These are phyloP conservation scores for Sugiyamaella castrensis DNA, from an alignment of 1,139 yeast species.

Conservation along the genomic window DNA sequence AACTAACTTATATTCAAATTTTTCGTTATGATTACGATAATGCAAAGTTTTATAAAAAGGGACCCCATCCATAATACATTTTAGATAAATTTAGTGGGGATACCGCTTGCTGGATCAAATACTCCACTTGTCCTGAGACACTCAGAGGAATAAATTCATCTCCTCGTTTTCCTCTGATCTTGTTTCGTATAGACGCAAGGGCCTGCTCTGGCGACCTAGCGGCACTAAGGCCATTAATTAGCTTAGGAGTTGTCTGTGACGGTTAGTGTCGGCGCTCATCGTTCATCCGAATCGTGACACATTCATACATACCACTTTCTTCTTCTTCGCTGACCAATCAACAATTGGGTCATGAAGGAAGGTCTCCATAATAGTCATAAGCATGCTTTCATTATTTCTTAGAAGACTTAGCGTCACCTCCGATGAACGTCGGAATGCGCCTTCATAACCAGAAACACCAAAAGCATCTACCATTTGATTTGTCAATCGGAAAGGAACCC, in stretches of 20 bases:
- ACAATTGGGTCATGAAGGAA: conserved; percentile 89
- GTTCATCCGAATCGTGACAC: neutral
- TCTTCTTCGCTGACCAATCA: conserved; percentile 30
- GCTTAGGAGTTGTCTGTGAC: neutral
- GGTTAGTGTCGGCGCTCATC: neutral
- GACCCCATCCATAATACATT: conserved; percentile 97
- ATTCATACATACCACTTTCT: conserved; percentile 13
- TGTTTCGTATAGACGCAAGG: conserved; percentile 69
- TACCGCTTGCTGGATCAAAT: conserved; percentile 79
- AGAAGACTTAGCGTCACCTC: conserved; percentile 78
- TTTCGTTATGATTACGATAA: neutral
- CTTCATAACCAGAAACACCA: conserved; percentile 90
- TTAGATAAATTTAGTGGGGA: conserved; percentile 66
- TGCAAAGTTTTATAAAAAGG: conserved; percentile 50
- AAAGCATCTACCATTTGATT: conserved; percentile 87
- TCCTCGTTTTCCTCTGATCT: conserved; percentile 79
- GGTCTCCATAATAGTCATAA: conserved; percentile 89
- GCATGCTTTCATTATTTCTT: conserved; percentile 76
- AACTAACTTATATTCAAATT: neutral
- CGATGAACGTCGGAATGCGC: conserved; percentile 78
- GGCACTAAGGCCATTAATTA: conserved; percentile 30
- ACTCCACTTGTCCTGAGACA: conserved; percentile 90
- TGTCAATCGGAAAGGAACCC: conserved; percentile 91
- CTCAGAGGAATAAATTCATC: conserved; percentile 84
- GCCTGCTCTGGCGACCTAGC: conserved; percentile 58